A percentile compares a stretch with the other conserved stretches of the same genome.
Conservation (phyloP, 805 yeast genomes). For the Millerozyma acaciae region DNA sequence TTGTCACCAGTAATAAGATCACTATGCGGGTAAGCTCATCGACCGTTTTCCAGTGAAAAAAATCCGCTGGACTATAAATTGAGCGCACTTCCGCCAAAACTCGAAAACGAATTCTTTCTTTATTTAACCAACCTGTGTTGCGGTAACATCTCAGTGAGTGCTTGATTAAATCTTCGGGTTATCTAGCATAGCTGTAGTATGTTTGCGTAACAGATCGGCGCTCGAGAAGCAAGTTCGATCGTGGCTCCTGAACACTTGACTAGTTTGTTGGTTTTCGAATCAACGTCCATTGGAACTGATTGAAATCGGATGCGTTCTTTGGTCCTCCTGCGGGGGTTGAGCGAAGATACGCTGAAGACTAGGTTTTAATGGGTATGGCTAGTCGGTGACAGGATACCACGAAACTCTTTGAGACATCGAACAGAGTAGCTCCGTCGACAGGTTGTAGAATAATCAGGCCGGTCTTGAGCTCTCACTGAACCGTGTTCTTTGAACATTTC, state of each 20-base stretch:
- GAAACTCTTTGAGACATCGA: conserved; percentile 41
- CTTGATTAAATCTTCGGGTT: conserved; percentile 29
- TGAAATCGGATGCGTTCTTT: conserved; percentile 18
- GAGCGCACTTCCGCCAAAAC: too few species aligned
- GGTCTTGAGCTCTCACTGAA: conserved; percentile 56
- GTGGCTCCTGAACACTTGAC: conserved; percentile 7
- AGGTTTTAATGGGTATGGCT: conserved; percentile 15
- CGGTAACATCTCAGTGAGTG: conserved; percentile 40
- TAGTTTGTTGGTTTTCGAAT: conserved; percentile 14
- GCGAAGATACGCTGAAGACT: conserved; percentile 35
- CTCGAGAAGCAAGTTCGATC: conserved; percentile 59
- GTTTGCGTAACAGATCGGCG: conserved; percentile 60
- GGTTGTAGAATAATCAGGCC: conserved; percentile 73
- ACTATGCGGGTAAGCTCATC: conserved; percentile 12
- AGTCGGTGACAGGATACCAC: conserved; percentile 6
- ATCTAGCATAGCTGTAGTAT: conserved; percentile 29
- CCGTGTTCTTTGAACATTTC: conserved; percentile 19
- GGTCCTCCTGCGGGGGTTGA: conserved; percentile 52
- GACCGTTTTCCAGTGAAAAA: too few species aligned
- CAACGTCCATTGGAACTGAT: conserved; percentile 16
- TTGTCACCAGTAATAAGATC: not conserved
- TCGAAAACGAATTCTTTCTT: too few species aligned
- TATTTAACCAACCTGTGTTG: conserved; percentile 50
- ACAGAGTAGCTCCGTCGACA: conserved; percentile 98
- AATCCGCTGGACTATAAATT: too few species aligned